phyloP scores from a whole-genome alignment of 306 rosid genomes.

The barrel medic (Medicago truncatula) region DNA sequence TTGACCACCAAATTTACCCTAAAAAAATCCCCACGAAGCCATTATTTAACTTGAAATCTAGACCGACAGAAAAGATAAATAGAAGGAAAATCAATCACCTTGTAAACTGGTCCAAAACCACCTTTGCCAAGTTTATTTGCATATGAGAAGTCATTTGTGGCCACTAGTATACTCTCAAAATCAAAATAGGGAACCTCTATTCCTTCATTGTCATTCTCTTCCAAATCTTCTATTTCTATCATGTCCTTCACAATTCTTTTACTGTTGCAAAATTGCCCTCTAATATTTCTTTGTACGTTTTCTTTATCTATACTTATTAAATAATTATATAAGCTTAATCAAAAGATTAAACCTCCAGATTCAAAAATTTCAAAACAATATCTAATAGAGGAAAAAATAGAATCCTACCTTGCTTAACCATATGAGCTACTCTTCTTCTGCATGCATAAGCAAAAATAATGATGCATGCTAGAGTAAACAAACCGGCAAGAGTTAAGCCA shows the following conservation, averaged over 20 bases:
- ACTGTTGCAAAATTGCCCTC: conserved; percentile 7
- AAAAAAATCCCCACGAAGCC: not conserved
- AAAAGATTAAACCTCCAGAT: not conserved
- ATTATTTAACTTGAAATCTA: too few relatives aligned
- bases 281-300: not conserved
- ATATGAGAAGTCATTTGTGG: conserved; percentile 49
- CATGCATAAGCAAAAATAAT: not conserved
- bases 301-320: conserved; percentile 19
- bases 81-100: conserved; percentile 40
- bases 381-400: not conserved
- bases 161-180: conserved; percentile 43
- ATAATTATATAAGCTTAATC: not conserved
- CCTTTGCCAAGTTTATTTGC: conserved; percentile 60
- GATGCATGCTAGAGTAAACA: conserved; percentile 3
- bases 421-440: not conserved
- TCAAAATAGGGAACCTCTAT: conserved; percentile 45
- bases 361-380: not conserved
- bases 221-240: conserved; percentile 31
- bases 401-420: not conserved
- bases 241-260: conserved; percentile 39
- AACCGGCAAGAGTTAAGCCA: not conserved
- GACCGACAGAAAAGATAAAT: not conserved
- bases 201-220: conserved; percentile 29
- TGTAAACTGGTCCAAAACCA: conserved; percentile 68
- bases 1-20: conserved; percentile 49